A percentile compares a stretch with the other conserved stretches of the same genome.
Conservation (phyloP, 345 rosid genomes). For the Aquilaria yunnanensis region DNA sequence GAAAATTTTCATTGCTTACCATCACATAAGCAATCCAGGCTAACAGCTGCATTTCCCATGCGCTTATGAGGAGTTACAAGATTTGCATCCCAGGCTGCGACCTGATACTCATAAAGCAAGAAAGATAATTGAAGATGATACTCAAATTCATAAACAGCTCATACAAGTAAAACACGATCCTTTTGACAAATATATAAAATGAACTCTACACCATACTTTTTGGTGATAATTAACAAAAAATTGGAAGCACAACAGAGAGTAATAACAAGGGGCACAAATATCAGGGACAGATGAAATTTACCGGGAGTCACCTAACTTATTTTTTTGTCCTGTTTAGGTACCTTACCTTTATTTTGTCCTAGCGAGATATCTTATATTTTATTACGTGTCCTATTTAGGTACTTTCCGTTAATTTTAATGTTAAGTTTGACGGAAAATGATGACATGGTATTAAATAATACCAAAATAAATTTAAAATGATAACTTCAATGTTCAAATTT, state of each 20-base stretch:
- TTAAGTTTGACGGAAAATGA: too few relatives aligned
- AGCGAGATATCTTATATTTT: too few relatives aligned
- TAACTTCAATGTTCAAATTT: too few relatives aligned
- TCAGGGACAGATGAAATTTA: background rate
- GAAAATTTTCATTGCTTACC: slow-evolving; percentile 37
- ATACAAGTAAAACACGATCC: background rate
- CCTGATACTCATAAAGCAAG: slow-evolving; percentile 30
- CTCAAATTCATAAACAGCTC: background rate
- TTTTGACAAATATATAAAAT: too few relatives aligned
- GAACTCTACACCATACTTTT: background rate
- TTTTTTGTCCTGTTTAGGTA: too few relatives aligned
- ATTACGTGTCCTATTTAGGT: too few relatives aligned
- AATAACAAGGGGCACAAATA: background rate
- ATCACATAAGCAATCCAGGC: slow-evolving; percentile 58
- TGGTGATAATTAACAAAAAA: background rate
- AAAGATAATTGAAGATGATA: background rate
- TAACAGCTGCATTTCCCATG: slow-evolving; percentile 75
- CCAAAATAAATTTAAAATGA: too few relatives aligned
- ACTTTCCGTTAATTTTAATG: too few relatives aligned
- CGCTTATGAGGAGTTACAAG: slow-evolving; percentile 93
- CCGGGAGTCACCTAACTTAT: too few relatives aligned
- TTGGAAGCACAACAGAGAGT: background rate
- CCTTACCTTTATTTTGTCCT: too few relatives aligned
- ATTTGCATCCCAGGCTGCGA: slow-evolving; percentile 99
- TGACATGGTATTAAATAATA: too few relatives aligned